Percentiles rank a stretch among this genome's conserved stretches.
These are phyloP conservation scores for Cenchrus fungigraminus DNA, from an alignment of 176 grass and related monocot genomes.

Conservation along the genomic window DNA sequence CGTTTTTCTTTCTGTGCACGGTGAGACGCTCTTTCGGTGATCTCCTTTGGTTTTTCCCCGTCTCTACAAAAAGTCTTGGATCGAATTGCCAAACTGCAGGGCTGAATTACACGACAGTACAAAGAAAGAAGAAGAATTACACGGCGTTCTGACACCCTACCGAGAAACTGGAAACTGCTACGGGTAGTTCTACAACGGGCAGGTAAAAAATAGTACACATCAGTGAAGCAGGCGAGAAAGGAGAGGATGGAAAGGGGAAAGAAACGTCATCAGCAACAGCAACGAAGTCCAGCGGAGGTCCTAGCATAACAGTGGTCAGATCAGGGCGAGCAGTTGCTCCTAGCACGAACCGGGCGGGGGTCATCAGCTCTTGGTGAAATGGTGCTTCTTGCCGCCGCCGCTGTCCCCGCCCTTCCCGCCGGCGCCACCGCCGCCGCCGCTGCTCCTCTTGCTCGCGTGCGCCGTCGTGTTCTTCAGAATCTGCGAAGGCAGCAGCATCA, in stretches of 20 bases:
- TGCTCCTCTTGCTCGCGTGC: conserved; percentile 55
- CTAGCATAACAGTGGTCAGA: conserved; percentile 58
- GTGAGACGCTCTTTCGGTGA: neutral
- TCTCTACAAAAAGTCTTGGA: neutral
- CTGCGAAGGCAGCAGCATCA: conserved; percentile 16
- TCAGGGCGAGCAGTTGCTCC: conserved; percentile 30
- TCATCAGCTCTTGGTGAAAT: conserved; percentile 49
- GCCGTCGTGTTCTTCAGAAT: conserved; percentile 91
- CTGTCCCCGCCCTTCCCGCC: conserved; percentile 43
- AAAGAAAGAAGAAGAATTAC: conserved; percentile 5
- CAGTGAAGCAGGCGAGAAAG: neutral
- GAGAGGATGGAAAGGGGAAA: neutral
- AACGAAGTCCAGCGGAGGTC: conserved; percentile 23
- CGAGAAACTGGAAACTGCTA: neutral
- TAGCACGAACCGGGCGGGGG: neutral
- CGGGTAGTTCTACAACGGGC: conserved; percentile 2
- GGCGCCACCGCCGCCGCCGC: conserved; percentile 5
- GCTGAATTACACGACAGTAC: neutral
- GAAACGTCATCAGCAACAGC: conserved; percentile 39
- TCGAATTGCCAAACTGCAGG: neutral
- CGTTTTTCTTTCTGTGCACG: neutral
- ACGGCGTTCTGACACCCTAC: conserved; percentile 32
- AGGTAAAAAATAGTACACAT: conserved; percentile 2
- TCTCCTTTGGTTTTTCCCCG: neutral
- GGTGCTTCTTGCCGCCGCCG: conserved; percentile 61